Conservation (phyloP, 163 green algal species). For the Scenedesmus sp. region DNA sequence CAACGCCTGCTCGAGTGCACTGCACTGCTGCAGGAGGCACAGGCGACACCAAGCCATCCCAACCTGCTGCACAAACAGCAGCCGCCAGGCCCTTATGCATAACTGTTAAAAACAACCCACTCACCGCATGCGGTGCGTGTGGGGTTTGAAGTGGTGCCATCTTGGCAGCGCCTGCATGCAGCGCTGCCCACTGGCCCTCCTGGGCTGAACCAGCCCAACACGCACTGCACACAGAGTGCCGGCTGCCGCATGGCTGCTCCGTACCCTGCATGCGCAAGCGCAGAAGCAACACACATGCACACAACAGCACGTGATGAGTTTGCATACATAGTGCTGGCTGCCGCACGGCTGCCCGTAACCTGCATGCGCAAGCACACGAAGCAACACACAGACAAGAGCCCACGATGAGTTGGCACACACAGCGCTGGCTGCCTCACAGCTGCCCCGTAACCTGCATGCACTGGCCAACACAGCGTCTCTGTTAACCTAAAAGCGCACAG, state of each 20-base stretch:
- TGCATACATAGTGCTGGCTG: not conserved
- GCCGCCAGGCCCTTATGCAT: too few species aligned
- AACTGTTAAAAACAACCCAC: not conserved
- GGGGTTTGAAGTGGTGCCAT: not conserved
- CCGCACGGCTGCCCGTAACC: not conserved
- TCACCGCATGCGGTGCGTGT: slow-evolving; percentile 21
- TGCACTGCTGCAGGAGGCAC: not conserved
- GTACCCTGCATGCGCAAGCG: not conserved
- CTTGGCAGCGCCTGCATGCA: not conserved
- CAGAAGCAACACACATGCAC: not conserved
- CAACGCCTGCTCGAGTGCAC: not conserved
- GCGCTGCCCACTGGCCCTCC: not conserved
- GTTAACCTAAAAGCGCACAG: not conserved
- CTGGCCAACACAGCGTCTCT: not conserved
- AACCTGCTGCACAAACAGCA: too few species aligned
- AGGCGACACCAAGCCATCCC: not conserved
- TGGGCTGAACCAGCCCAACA: not conserved
- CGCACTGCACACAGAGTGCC: not conserved
- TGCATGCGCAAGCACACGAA: not conserved
- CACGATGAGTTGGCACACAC: not conserved
- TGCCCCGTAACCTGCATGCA: slow-evolving; percentile 19
- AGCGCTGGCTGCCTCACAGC: not conserved
- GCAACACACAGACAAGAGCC: not conserved
- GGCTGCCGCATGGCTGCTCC: not conserved
- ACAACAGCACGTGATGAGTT: not conserved